phyloP scores from a whole-genome alignment of 2,329 filamentous ascomycete genomes.

The Alternaria hordeiaustralica region DNA sequence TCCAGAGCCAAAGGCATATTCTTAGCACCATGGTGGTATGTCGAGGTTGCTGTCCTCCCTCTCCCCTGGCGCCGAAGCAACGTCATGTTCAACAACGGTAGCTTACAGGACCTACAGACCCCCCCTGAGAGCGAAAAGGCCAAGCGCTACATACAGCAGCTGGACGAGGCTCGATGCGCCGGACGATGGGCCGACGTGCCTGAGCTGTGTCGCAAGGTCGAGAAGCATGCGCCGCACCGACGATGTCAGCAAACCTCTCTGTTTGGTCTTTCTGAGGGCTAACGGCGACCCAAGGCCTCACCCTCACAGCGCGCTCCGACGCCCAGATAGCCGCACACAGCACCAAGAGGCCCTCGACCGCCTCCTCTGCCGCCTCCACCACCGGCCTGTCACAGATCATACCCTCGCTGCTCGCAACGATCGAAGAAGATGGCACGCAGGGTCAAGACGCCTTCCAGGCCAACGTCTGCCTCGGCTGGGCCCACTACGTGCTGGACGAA shows the following conservation, averaged over 20 bases:
- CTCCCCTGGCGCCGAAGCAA: conserved; percentile 18
- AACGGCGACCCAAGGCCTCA: conserved; percentile 49
- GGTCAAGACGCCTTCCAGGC: conserved; percentile 74
- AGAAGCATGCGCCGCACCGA: conserved; percentile 87
- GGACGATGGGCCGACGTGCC: conserved; percentile 86
- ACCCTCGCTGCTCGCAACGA: conserved; percentile 49
- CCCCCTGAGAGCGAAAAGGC: conserved; percentile 73
- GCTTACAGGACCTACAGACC: conserved; percentile 47
- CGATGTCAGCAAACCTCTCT: conserved; percentile 68
- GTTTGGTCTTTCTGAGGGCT: conserved; percentile 15
- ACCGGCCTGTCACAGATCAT: conserved; percentile 43
- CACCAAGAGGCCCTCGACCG: conserved; percentile 50
- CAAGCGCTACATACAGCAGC: conserved; percentile 77
- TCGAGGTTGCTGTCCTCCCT: conserved; percentile 7
- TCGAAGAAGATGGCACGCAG: conserved; percentile 49
- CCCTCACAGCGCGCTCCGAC: conserved; percentile 56
- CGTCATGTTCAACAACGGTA: conserved; percentile 37
- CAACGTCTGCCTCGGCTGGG: conserved; percentile 81
- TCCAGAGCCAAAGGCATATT: conserved; percentile 37
- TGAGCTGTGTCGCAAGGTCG: conserved; percentile 89
- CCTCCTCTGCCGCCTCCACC: conserved; percentile 47
- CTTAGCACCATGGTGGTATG: conserved; percentile 46
- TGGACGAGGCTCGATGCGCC: conserved; percentile 87
- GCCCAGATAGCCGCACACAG: conserved; percentile 54
- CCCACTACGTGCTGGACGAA: conserved; percentile 79